Conservation (phyloP, 768 basidiomycete genomes). For the Pleurotus tuoliensis region DNA sequence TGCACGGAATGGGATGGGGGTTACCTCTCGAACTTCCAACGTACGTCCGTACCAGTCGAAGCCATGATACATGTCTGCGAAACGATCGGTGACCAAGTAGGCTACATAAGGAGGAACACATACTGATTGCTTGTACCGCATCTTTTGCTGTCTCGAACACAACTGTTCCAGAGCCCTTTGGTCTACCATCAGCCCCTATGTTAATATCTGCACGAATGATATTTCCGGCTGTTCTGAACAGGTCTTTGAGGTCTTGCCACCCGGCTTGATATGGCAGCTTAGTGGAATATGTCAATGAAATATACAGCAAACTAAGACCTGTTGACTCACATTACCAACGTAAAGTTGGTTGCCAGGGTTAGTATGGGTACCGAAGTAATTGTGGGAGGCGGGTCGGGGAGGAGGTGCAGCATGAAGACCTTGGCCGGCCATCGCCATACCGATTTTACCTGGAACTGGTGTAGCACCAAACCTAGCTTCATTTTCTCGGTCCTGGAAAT, state of each 20-base stretch:
- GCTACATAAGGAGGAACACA: conserved; percentile 24
- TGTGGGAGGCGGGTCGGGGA: conserved; percentile 79
- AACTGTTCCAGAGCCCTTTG: conserved; percentile 97
- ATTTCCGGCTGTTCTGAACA: conserved; percentile 93
- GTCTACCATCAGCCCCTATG: conserved; percentile 86
- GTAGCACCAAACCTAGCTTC: conserved; percentile 95
- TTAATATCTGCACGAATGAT: conserved; percentile 96
- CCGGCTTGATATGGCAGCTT: conserved; percentile 96
- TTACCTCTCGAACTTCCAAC: conserved; percentile 92
- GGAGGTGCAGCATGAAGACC: conserved; percentile 76
- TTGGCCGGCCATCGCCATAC: conserved; percentile 94
- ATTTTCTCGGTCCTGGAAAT: conserved; percentile 85
- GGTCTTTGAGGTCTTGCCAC: conserved; percentile 97
- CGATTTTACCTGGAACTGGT: conserved; percentile 93
- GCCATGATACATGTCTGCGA: conserved; percentile 89
- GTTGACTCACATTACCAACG: conserved; percentile 74
- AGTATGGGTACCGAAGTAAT: conserved; percentile 53
- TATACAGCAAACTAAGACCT: not conserved
- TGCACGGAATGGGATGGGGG: conserved; percentile 11
- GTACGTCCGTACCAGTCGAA: conserved; percentile 96
- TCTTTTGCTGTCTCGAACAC: conserved; percentile 91
- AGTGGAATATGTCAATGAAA: not conserved
- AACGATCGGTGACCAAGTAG: conserved; percentile 7
- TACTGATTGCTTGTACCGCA: conserved; percentile 89
- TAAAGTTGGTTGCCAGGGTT: conserved; percentile 92